These are phyloP conservation scores for Metschnikowia matae DNA, from an alignment of 805 yeast genomes.

Conservation along the genomic window DNA sequence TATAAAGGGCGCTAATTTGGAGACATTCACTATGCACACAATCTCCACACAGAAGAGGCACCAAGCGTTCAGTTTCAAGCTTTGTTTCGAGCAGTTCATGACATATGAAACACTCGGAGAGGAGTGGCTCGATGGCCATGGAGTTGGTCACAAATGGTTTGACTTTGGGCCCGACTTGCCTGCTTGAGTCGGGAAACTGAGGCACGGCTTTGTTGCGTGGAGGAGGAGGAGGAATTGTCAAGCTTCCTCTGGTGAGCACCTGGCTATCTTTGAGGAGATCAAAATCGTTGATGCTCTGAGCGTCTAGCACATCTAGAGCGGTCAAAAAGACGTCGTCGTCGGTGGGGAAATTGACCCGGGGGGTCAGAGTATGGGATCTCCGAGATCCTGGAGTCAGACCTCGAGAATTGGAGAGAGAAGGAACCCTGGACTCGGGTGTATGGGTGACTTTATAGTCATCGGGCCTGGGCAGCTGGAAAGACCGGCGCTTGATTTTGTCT, in stretches of 20 bases:
- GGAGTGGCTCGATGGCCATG: background rate
- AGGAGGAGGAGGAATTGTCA: conserved; percentile 18
- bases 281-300: conserved; percentile 7
- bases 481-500: conserved; percentile 9
- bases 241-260: conserved; percentile 10
- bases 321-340: conserved; percentile 13
- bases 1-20: conserved; percentile 12
- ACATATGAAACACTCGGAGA: conserved; percentile 45
- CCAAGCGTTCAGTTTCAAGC: conserved; percentile 40
- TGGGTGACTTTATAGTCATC: background rate
- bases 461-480: conserved; percentile 4
- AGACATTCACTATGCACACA: conserved; percentile 58
- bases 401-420: conserved; percentile 13
- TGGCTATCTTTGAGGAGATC: conserved; percentile 13
- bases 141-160: conserved; percentile 9
- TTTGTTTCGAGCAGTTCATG: conserved; percentile 46
- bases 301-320: conserved; percentile 17
- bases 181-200: background rate
- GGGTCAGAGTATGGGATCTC: conserved; percentile 2
- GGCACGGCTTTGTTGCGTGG: conserved; percentile 8
- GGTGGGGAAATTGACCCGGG: background rate
- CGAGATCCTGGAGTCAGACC: conserved; percentile 12
- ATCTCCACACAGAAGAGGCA: conserved; percentile 53
- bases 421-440: conserved; percentile 10
- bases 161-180: conserved; percentile 8